phyloP scores from a whole-genome alignment of 1,139 yeast genomes.

The Scheffersomyces insectosa region DNA sequence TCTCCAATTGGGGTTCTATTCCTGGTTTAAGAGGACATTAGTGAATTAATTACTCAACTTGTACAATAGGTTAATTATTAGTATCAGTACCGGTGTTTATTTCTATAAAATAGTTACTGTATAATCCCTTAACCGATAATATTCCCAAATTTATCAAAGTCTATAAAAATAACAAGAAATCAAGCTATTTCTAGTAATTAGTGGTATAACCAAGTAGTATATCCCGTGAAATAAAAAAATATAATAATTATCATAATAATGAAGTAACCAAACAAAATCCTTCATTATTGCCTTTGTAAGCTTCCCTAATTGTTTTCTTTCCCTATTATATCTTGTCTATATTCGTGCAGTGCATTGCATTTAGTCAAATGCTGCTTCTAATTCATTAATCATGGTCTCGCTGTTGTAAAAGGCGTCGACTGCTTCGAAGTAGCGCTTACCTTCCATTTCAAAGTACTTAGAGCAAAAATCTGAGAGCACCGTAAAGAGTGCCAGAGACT shows the following conservation, averaged over 20 bases:
- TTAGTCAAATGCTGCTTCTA: neutral
- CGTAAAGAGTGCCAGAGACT: constrained; percentile 9
- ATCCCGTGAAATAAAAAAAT: neutral
- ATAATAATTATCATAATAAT: neutral
- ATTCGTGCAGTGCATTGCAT: neutral
- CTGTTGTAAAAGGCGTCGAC: constrained; percentile 31
- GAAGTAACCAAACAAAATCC: too few relatives aligned
- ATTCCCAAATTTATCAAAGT: too few relatives aligned
- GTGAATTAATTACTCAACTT: neutral
- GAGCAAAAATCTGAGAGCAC: constrained; percentile 26
- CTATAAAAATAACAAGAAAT: too few relatives aligned
- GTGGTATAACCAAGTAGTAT: neutral
- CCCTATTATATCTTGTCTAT: too few relatives aligned
- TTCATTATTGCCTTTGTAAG: too few relatives aligned
- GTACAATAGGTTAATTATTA: too few relatives aligned
- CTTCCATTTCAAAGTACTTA: constrained; percentile 33
- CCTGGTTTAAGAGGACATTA: constrained; percentile 21
- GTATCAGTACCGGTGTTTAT: too few relatives aligned
- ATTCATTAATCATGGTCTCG: neutral
- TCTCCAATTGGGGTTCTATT: constrained; percentile 13
- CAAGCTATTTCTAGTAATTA: too few relatives aligned
- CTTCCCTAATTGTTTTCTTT: too few relatives aligned
- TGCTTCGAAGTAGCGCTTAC: constrained; percentile 32
- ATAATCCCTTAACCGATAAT: too few relatives aligned
- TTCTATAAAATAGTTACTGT: too few relatives aligned